Base-by-base conservation (phyloP, 1,284 basidiomycete genomes). In the Spongiforma sp. region DNA sequence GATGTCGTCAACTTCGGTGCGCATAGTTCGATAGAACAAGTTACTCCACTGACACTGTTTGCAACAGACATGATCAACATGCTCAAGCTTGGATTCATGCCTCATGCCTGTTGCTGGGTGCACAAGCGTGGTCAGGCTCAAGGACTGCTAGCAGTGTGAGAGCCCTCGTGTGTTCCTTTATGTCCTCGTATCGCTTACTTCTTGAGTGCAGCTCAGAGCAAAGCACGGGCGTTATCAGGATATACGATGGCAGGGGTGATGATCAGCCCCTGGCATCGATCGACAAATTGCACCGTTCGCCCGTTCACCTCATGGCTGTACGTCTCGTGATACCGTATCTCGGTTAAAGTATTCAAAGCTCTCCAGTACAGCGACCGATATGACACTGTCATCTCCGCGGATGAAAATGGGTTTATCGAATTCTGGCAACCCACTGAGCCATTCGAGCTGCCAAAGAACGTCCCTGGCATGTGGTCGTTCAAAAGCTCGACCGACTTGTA, bases 21-120 rank as follows among this genome's bases (percentile, higher is more conserved):
- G 64, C 50, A 48, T 52, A 19, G 15, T 61, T 62, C 36, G n/a
- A 30, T 62, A 37, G 28, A 46, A 37, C 26, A 33, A 32, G 28
- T 39, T 32, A 54, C 19, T 26, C 28, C 24, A 19, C 53, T 53
- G 56, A 57, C n/a, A 32, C 37, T 60, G 11, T 59, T 12, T 7
- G 41, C 54, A 34, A 48, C 46, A 98, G 96, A 99, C 78, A 98
- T 99, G 93, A 99, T 99, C 77, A 99, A 99, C 77, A 99, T 99
- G 81, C 86, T 99, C 67, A 94, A 95, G 73, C 82, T 99, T 58
- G 89, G 86, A 0, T 98, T 88, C 74, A 87, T 83, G 21, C 97
- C 97, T 10, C 89, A 91, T 68, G 84, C 93, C 5, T 95, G 93
- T 73, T 95, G 93, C 74, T 99, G 96, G 97, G 91, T 99, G 6